Evolutionary conservation across 371 early-diverging fungal species (phyloP).

Genomic region (Rhizoclosmatium hyalinum): DNA sequence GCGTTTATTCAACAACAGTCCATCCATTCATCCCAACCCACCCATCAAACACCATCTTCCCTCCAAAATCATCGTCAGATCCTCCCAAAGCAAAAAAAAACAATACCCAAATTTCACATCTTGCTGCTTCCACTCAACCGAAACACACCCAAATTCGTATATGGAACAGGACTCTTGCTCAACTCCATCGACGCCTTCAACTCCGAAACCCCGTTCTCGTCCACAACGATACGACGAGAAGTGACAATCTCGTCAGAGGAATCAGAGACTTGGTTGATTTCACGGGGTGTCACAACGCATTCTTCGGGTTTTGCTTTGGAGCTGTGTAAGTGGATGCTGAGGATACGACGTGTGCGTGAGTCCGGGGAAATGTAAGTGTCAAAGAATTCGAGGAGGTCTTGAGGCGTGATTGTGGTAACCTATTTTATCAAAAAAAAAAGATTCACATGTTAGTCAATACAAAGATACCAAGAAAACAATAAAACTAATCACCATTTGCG

Average conservation of each 20-base stretch:
- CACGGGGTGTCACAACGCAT: not conserved
- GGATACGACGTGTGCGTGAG: slow-evolving; percentile 63
- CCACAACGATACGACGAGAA: not conserved
- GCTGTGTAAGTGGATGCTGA: slow-evolving; percentile 72
- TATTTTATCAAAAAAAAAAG: slow-evolving; percentile 27
- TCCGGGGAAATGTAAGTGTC: slow-evolving; percentile 62
- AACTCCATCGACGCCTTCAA: slow-evolving; percentile 22
- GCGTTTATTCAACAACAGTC: too few relatives aligned
- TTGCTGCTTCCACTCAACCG: not conserved
- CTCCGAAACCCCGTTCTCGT: not conserved
- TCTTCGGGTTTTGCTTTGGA: slow-evolving; percentile 23
- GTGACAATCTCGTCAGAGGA: not conserved
- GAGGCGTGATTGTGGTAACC: slow-evolving; percentile 57
- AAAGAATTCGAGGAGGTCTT: slow-evolving; percentile 68
- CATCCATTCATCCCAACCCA: too few relatives aligned
- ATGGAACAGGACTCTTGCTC: slow-evolving; percentile 14
- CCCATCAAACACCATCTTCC: too few relatives aligned
- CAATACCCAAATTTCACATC: too few relatives aligned
- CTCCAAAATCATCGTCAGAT: too few relatives aligned
- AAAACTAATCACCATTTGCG: slow-evolving; percentile 35
- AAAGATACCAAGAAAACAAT: not conserved
- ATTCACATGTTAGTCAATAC: not conserved
- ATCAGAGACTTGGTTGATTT: not conserved
- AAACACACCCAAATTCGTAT: not conserved
- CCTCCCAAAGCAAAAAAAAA: too few relatives aligned